Base-by-base conservation (phyloP, 345 rosid species). In the Eucalyptus tenuipes region DNA sequence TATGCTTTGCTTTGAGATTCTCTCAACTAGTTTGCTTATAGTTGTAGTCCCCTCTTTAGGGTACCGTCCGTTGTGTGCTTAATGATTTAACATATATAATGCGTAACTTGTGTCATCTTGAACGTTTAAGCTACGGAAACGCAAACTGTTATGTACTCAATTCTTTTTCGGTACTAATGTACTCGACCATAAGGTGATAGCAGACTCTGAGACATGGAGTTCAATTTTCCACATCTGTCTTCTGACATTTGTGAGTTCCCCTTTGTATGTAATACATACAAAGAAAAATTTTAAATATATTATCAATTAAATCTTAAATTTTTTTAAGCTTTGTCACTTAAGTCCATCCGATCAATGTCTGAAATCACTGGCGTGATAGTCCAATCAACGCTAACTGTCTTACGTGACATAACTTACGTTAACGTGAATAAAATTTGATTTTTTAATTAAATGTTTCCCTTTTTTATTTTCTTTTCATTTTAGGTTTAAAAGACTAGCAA, bases 311-410 rank as follows among this genome's bases (percentile, higher is more conserved):
- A 0, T 55, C 3, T 24, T 55, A 55, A 55, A 9, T 4, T 2
- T 55, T 55, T 59, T 59, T 27, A 27, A 27, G 57, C 2, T 27
- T 27, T 59, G 7, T 27, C 15, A 59, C 7, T 59, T 59, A 11
- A 59, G 2, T 55, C 0, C 24, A 52, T 52, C 2, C 4, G 0
- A 52, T 0, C 10, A 52, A 52, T 7, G 4, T 18, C 4, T 0
- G 0, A 52, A 52, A 52, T 52, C 0, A 0, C 0, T 7, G 0
- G 0, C 10, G 0, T 52, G 10, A 52, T 10, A 52, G 1, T 52
- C 24, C 4, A 52, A 18, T 52, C 0, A 52, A 52, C 0, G 1
- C 24, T 7, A 7, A 1, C 0, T 18, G 1, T 18, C 0, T 0
- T 7, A 18, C 2, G 0, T 20, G 5, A 52, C 0, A 20, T 7